phyloP scores from a whole-genome alignment of 2,329 filamentous ascomycete genomes.

The Coniella vitis region DNA sequence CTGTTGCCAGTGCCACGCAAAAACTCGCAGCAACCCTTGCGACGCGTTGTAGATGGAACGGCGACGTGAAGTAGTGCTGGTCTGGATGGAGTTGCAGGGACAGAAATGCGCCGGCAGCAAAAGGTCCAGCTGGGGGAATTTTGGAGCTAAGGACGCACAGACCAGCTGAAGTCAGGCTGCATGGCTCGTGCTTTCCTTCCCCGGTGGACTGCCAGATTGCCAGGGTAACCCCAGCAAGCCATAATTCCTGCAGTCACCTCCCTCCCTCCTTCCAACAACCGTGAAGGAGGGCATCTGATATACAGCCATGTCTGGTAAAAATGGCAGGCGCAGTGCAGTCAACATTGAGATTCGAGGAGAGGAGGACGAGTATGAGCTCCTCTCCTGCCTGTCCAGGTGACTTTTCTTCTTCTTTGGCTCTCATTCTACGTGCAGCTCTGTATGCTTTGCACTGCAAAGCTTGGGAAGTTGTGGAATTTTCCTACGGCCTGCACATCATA shows the following conservation, averaged over 20 bases:
- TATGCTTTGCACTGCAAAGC: no score
- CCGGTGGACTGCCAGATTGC: neutral
- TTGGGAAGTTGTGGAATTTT: no score
- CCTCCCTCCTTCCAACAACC: neutral
- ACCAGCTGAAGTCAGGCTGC: neutral
- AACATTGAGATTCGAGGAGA: no score
- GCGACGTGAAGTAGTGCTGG: neutral
- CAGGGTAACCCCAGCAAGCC: neutral
- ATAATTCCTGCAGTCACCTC: no score
- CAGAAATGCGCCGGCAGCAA: slow-evolving; percentile 3
- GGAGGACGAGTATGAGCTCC: no score
- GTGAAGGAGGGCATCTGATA: neutral
- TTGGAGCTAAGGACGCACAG: slow-evolving; percentile 6
- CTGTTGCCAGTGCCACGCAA: neutral
- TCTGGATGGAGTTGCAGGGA: neutral
- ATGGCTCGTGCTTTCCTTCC: neutral
- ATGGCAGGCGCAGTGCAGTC: neutral
- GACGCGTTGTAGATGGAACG: slow-evolving; percentile 6
- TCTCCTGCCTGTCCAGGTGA: neutral
- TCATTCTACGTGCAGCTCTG: no score
- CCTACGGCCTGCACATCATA: no score
- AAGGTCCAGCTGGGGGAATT: slow-evolving; percentile 7
- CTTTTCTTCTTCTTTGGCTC: no score
- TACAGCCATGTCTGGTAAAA: neutral
- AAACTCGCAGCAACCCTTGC: neutral